Conservation (phyloP, 441 rosid species). For the Eruca vesicaria region DNA sequence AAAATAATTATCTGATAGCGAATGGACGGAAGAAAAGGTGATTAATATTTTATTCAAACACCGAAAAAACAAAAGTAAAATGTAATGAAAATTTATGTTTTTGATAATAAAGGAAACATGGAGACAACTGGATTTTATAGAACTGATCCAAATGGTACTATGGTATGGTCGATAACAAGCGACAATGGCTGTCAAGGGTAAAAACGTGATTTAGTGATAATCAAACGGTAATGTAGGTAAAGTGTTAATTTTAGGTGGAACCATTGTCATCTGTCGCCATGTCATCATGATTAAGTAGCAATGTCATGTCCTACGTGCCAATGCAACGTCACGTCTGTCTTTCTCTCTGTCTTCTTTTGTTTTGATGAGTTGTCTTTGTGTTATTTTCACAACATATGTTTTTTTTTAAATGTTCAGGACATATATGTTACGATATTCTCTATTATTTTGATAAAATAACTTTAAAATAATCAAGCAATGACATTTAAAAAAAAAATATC, state of each 20-base stretch:
- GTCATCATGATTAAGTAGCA: conserved; percentile 13
- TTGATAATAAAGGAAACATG: conserved; percentile 13
- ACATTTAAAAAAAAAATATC: not conserved
- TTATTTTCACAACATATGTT: not conserved
- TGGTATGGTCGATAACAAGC: conserved; percentile 8
- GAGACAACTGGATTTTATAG: conserved; percentile 14
- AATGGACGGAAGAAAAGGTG: conserved; percentile 16
- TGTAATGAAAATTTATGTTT: not conserved
- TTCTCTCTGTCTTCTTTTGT: not conserved
- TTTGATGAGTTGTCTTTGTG: not conserved
- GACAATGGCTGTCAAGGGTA: conserved; percentile 15
- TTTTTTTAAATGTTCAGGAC: too few relatives aligned
- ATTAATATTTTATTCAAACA: not conserved
- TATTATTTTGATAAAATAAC: too few relatives aligned
- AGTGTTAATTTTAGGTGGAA: conserved; percentile 17
- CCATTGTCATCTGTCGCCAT: conserved; percentile 20
- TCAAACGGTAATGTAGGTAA: conserved; percentile 13
- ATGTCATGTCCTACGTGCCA: conserved; percentile 27
- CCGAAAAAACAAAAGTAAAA: not conserved
- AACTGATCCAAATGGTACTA: conserved; percentile 21
- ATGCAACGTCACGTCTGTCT: conserved; percentile 17
- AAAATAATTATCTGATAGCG: conserved; percentile 28
- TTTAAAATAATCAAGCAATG: too few relatives aligned
- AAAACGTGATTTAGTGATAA: not conserved
- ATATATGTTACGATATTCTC: too few relatives aligned